Evolutionary conservation across 345 rosid species (phyloP).

Genomic region (Hibiscus mutabilis): DNA sequence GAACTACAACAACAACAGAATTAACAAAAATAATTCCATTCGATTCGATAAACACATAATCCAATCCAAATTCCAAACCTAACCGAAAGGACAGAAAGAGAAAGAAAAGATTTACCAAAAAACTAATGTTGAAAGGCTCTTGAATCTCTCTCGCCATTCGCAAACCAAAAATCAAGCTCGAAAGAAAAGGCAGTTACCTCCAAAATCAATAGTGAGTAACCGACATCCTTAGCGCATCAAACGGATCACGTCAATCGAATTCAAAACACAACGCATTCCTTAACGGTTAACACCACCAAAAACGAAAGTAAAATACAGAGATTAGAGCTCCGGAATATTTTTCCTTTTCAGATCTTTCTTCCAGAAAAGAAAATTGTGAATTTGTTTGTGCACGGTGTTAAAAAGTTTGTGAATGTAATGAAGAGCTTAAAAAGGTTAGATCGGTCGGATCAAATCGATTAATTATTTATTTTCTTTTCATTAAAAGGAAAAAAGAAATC

Average conservation of each 20-base stretch:
- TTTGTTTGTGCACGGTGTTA: neutral
- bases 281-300: too few species aligned
- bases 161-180: slow-evolving; percentile 13
- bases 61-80: neutral
- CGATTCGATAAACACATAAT: neutral
- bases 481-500: neutral
- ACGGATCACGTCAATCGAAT: neutral
- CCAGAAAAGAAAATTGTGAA: neutral
- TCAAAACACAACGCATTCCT: neutral
- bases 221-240: neutral
- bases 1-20: neutral
- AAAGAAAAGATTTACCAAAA: slow-evolving; percentile 38
- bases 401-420: slow-evolving; percentile 1
- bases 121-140: slow-evolving; percentile 51
- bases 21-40: neutral
- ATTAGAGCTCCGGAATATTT: neutral
- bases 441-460: neutral
- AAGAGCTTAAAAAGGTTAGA: slow-evolving; percentile 10
- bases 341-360: neutral
- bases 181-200: neutral
- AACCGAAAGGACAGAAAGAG: neutral
- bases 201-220: neutral
- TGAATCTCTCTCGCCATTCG: slow-evolving; percentile 63
- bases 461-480: neutral
- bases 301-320: too few species aligned